Evolutionary conservation across 2,329 filamentous ascomycete species (phyloP), one percentile per base, ranked within the genome.

Genomic region (Ophiostoma perfectum): DNA sequence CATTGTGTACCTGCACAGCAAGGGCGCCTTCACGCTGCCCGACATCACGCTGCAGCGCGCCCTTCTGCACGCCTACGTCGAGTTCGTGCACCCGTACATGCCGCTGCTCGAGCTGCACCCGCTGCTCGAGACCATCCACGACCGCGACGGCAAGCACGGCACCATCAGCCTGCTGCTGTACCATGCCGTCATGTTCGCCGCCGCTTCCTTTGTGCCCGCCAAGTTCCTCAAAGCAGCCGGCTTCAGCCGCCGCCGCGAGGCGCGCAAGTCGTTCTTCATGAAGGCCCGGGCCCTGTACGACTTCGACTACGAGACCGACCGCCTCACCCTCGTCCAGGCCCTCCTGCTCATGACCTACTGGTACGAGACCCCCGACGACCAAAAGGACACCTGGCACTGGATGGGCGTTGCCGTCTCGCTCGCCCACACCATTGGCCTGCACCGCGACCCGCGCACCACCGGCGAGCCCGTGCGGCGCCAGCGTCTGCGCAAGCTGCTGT

Each of bases 361-460:
- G 90, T 97, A 97, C 77, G 93, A 97, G 78, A 96, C 92, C 12
- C 93, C 93, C 0, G 93, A 97, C 78, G 94, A 97, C 77, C 92
- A 97, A 76, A 97, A 97, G 78, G 94, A 97, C 77, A 97, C 93
- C 63, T 97, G 94, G 91, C 93, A 97, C 76, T 97, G 93, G 94
- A 96, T 97, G 91, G 94, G 94, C 18, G 92, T 97, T 49, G 94
- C 93, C 58, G 91, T 96, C 70, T 97, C 93, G 12, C 82, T 97
- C 64, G 93, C 93, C 66, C 92, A 97, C 77, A 97, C 93, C 12
- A 97, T 97, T 72, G 93, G 94, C 5, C 83, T 97, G 18, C 93
- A 98, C 78, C 90, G 93, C 71, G 91, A 97, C 74, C 92, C 93
- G 1, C 68, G 69, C 27, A 90, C 88, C 69, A 92, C 91, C 8